phyloP scores from a whole-genome alignment of 2,329 filamentous ascomycete species.

The Ophiostoma tasmaniense region DNA sequence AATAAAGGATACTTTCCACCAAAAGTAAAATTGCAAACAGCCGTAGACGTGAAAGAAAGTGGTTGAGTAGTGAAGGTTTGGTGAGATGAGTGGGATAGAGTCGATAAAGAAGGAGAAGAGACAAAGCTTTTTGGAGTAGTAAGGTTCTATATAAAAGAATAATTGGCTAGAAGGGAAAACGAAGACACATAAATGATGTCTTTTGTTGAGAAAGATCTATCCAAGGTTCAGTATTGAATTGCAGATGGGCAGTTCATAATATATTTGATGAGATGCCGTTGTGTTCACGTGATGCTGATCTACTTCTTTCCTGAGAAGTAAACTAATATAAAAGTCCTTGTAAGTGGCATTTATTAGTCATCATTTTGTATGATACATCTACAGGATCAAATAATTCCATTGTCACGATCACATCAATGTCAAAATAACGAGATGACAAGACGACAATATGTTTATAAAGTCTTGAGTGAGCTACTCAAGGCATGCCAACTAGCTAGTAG shows the following conservation, averaged over 20 bases:
- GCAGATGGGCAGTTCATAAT: neutral
- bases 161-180: too few relatives aligned
- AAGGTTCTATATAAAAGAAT: too few relatives aligned
- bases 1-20: neutral
- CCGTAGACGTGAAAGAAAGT: neutral
- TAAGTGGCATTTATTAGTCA: neutral
- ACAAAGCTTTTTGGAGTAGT: too few relatives aligned
- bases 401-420: neutral
- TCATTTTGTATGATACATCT: neutral
- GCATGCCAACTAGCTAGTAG: neutral
- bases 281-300: neutral
- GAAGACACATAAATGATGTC: too few relatives aligned
- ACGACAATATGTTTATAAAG: neutral
- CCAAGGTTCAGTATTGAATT: too few relatives aligned
- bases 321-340: neutral
- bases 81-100: too few relatives aligned
- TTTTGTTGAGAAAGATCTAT: too few relatives aligned
- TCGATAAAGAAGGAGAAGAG: too few relatives aligned
- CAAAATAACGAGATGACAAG: neutral
- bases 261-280: neutral
- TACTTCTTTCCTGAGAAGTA: too few relatives aligned
- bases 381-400: too few relatives aligned
- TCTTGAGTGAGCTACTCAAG: slow-evolving; percentile 1
- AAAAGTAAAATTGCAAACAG: neutral
- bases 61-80: neutral